These are phyloP conservation scores for Hemisphaericaspora lyxosophila DNA, from an alignment of 1,139 yeast species.

Conservation along the genomic window DNA sequence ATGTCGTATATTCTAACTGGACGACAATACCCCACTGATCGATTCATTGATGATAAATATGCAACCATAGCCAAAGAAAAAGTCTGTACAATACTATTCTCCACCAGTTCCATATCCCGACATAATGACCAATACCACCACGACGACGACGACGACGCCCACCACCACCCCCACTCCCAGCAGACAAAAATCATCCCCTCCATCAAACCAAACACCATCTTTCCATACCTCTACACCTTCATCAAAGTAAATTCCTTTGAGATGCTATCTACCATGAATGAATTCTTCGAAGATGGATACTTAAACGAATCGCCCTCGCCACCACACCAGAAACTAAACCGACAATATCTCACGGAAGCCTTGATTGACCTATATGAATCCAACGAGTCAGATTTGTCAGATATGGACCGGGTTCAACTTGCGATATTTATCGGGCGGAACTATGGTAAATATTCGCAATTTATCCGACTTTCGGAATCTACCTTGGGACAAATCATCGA, in stretches of 20 bases:
- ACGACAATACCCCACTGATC: constrained; percentile 73
- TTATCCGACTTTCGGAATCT: constrained; percentile 65
- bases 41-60: constrained; percentile 31
- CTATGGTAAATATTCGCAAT: constrained; percentile 78
- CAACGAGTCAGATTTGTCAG: constrained; percentile 18
- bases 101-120: constrained; percentile 12
- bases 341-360: constrained; percentile 70
- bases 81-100: constrained; percentile 56
- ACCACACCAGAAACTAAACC: constrained; percentile 27
- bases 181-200: constrained; percentile 8
- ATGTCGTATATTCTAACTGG: constrained; percentile 73
- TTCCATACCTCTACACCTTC: constrained; percentile 57
- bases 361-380: constrained; percentile 52
- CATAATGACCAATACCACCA: too few relatives aligned
- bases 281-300: constrained; percentile 72
- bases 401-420: constrained; percentile 40
- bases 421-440: constrained; percentile 74
- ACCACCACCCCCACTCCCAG: too few relatives aligned
- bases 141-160: too few relatives aligned
- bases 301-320: constrained; percentile 42
- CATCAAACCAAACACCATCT: constrained; percentile 39
- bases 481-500: constrained; percentile 48
- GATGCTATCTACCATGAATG: constrained; percentile 66
- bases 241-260: constrained; percentile 53
- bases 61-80: constrained; percentile 41